Evolutionary conservation across 1,284 basidiomycete species (phyloP).

Genomic region (Athelia psychrophila): DNA sequence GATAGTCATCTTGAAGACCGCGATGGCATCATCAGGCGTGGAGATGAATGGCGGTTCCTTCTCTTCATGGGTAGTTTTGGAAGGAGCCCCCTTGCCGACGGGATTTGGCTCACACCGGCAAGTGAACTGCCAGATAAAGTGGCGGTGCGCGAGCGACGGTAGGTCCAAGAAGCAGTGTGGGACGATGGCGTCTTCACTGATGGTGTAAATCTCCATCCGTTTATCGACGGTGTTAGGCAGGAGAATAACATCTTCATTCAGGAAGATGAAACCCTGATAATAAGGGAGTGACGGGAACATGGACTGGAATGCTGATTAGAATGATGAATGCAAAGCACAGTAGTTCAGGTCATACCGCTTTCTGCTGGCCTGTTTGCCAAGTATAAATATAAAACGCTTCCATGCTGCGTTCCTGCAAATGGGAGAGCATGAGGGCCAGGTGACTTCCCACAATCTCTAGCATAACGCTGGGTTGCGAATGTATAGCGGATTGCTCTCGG

Average conservation of each 20-base stretch:
- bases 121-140: slow-evolving; percentile 27
- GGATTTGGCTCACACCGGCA: slow-evolving; percentile 48
- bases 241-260: slow-evolving; percentile 35
- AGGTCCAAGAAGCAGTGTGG: slow-evolving; percentile 26
- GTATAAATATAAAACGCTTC: slow-evolving; percentile 38
- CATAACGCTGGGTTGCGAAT: slow-evolving; percentile 25
- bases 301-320: slow-evolving; percentile 15
- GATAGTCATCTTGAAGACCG: slow-evolving; percentile 39
- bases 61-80: slow-evolving; percentile 5
- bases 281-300: slow-evolving; percentile 22
- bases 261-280: slow-evolving; percentile 40
- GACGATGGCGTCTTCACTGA: slow-evolving; percentile 21
- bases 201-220: slow-evolving; percentile 37
- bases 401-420: slow-evolving; percentile 13
- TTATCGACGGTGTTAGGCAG: slow-evolving; percentile 35
- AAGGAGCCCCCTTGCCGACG: slow-evolving; percentile 13
- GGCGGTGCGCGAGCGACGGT: slow-evolving; percentile 26
- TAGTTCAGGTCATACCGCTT: slow-evolving; percentile 26
- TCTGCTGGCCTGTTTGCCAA: slow-evolving; percentile 37
- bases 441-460: slow-evolving; percentile 48
- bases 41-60: slow-evolving; percentile 26
- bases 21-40: slow-evolving; percentile 32
- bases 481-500: slow-evolving; percentile 21
- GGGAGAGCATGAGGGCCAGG: slow-evolving; percentile 40
- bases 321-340: neutral